Evolutionary conservation across 305 asterid species (phyloP), one percentile per base, ranked within the genome.

Genomic region (Plantago rigida): DNA sequence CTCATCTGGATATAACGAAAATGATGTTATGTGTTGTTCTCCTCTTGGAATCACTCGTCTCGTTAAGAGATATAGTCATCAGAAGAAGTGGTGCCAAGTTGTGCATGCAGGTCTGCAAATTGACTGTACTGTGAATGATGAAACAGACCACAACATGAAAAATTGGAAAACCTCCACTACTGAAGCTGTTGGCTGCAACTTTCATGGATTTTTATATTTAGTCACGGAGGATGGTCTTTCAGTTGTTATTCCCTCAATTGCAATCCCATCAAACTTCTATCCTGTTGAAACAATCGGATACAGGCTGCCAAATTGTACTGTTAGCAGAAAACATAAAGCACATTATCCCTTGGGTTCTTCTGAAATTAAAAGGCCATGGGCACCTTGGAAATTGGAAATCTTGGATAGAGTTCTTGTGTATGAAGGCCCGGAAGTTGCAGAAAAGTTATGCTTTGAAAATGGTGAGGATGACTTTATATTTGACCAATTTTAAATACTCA

Each of bases 21-120:
- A 79, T 70, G 87, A 80, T 47, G 77, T 84, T 65, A 66, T 84
- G 52, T 86, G 95, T 68, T 77, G 85, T 78, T 88, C 96, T 80
- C 81, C 87, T 51, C 84, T 86, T 77, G 98, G 98, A 72, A 74
- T 92, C 69, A 88, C 96, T 75, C 85, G 93, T 68, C 84, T 92
- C 59, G 65, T 64, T 62, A 86, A 77, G 74, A 72, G 79, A 73
- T 39, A 63, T 67, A 66, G 64, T 73, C 44, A 47, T 64, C 76
- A 62, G 78, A 77, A 73, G 65, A 81, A 78, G 60, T 59, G 70
- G 76, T 75, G 66, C 67, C 85, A 75, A 70, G 79, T 92, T 66
- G 71, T 71, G 71, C 95, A 88, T 76, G 76, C 93, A 49, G 65
- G 73, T 77, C 73, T 84, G 60, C 86, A 70, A 70, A 67, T 79